A percentile compares a stretch with the other conserved stretches of the same genome.
Evolutionary conservation across 2,329 filamentous ascomycete species (phyloP).

Genomic region (Spiromastix sp.): DNA sequence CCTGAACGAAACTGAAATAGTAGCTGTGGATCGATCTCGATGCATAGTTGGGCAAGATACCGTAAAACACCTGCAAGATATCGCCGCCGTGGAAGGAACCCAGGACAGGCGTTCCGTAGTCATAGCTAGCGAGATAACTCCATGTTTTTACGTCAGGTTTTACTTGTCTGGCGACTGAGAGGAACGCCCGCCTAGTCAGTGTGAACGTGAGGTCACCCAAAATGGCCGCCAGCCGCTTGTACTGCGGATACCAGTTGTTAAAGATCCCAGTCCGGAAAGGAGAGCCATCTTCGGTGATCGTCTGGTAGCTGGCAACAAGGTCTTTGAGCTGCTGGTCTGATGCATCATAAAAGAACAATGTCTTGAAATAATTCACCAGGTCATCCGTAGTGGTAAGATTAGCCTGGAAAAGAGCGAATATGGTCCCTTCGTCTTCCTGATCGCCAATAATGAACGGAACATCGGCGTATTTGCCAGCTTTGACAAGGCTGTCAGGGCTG

Average conservation of each 20-base stretch:
- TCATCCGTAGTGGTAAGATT: slow-evolving; percentile 55
- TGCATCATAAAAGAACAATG: slow-evolving; percentile 51
- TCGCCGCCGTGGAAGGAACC: slow-evolving; percentile 69
- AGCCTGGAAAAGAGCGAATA: slow-evolving; percentile 59
- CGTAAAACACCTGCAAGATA: slow-evolving; percentile 58
- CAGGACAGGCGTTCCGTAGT: slow-evolving; percentile 59
- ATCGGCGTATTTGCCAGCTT: slow-evolving; percentile 44
- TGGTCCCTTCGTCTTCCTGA: slow-evolving; percentile 70
- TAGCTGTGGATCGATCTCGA: slow-evolving; percentile 53
- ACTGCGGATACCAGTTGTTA: slow-evolving; percentile 67
- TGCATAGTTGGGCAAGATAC: slow-evolving; percentile 52
- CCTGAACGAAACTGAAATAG: slow-evolving; percentile 62
- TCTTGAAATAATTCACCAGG: slow-evolving; percentile 51
- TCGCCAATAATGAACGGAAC: slow-evolving; percentile 60
- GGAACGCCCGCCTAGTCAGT: slow-evolving; percentile 55
- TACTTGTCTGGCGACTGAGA: slow-evolving; percentile 36
- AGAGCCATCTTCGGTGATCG: slow-evolving; percentile 48
- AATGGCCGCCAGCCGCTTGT: slow-evolving; percentile 65
- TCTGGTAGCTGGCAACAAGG: slow-evolving; percentile 54
- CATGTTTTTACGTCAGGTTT: slow-evolving; percentile 54
- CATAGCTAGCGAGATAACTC: slow-evolving; percentile 66
- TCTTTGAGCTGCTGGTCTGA: slow-evolving; percentile 40
- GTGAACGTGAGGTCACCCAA: slow-evolving; percentile 69
- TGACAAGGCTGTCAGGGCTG: slow-evolving; percentile 51
- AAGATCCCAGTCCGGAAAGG: slow-evolving; percentile 59